phyloP scores from a whole-genome alignment of 352 stramenopile species.

The Phytophthora tubulina region DNA sequence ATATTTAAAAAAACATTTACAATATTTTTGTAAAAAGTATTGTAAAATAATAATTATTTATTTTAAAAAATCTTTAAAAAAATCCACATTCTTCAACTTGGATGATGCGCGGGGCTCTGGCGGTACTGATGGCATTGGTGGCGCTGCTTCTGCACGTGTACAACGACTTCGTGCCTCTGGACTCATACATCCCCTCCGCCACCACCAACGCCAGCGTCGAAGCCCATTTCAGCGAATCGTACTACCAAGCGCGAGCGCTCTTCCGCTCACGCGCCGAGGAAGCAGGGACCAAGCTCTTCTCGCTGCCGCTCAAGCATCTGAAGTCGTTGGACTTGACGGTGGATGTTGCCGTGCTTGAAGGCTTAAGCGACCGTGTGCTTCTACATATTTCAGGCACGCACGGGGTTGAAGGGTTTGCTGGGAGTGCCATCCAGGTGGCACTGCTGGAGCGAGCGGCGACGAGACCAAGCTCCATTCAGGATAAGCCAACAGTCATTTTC shows the following conservation, averaged over 20 bases:
- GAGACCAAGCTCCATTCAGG: conserved; percentile 2
- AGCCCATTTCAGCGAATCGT: conserved; percentile 62
- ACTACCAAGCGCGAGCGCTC: conserved; percentile 70
- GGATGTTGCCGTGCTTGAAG: conserved; percentile 71
- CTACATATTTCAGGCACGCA: conserved; percentile 87
- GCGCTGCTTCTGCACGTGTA: conserved; percentile 51
- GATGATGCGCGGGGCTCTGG: conserved; percentile 8
- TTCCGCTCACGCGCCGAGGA: conserved; percentile 56
- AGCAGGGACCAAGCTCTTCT: conserved; percentile 53
- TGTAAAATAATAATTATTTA: neutral
- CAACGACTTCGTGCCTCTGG: conserved; percentile 62
- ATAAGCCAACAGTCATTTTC: conserved; percentile 85
- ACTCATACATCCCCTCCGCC: conserved; percentile 42
- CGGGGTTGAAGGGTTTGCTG: conserved; percentile 84
- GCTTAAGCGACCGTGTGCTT: conserved; percentile 58
- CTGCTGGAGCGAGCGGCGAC: conserved; percentile 49
- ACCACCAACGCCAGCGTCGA: conserved; percentile 48
- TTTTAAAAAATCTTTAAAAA: neutral
- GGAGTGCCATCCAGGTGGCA: conserved; percentile 81
- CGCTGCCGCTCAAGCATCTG: conserved; percentile 55
- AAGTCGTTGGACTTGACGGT: conserved; percentile 65
- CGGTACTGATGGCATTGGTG: conserved; percentile 24
- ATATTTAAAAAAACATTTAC: neutral
- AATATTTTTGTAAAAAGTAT: neutral
- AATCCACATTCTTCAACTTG: conserved; percentile 7